These are phyloP conservation scores for Strombidium stylifer DNA, from an alignment of 73 alveolate genomes.

Conservation along the genomic window DNA sequence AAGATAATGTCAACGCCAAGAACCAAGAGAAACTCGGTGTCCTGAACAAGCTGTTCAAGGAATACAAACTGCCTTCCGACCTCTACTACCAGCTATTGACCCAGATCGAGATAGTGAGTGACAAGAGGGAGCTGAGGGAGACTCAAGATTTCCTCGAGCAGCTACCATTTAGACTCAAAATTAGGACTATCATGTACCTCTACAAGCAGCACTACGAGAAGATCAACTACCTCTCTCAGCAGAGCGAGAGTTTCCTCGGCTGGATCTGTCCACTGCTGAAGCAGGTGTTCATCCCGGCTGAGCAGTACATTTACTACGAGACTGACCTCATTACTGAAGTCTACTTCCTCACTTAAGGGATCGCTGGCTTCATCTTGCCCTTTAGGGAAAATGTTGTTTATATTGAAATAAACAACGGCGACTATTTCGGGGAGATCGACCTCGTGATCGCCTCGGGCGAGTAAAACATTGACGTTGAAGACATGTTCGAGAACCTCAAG, in stretches of 20 bases:
- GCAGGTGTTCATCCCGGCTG: conserved; percentile 42
- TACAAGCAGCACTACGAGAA: conserved; percentile 45
- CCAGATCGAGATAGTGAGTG: conserved; percentile 43
- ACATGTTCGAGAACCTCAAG: neutral
- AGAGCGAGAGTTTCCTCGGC: conserved; percentile 49
- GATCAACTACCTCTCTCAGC: conserved; percentile 46
- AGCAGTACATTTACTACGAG: conserved; percentile 46
- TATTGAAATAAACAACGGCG: neutral
- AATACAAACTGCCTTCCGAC: conserved; percentile 11
- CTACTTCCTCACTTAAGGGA: conserved; percentile 48
- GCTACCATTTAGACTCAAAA: conserved; percentile 49
- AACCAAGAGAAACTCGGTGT: conserved; percentile 12
- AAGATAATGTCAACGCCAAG: conserved; percentile 22
- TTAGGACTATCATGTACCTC: conserved; percentile 51
- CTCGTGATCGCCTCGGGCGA: neutral
- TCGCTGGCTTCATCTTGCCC: conserved; percentile 44
- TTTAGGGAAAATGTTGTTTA: neutral
- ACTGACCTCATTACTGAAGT: conserved; percentile 47
- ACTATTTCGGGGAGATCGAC: neutral
- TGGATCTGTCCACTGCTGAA: conserved; percentile 46
- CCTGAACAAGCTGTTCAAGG: neutral
- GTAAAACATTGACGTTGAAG: neutral
- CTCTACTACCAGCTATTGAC: conserved; percentile 48
- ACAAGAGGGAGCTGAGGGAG: conserved; percentile 50
- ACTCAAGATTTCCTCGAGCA: conserved; percentile 45